A percentile compares a stretch with the other conserved stretches of the same genome.
phyloP scores from a whole-genome alignment of 2,329 filamentous ascomycete species.

The Arthroderma sp. region DNA sequence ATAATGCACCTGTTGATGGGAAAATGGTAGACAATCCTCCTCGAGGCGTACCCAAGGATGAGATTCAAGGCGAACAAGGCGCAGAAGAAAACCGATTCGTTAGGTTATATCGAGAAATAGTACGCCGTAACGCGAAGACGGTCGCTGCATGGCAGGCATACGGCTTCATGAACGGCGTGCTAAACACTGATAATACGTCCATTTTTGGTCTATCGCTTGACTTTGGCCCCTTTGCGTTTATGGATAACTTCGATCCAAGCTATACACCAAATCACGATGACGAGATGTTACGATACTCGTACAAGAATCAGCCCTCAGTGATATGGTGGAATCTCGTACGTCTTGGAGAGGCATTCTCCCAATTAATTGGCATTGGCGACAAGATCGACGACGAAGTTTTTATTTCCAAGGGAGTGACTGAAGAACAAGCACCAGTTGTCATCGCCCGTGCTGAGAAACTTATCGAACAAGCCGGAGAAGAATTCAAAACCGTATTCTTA shows the following conservation, averaged over 20 bases:
- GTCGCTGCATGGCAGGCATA: conserved; percentile 96
- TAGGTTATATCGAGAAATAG: conserved; percentile 76
- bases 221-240: conserved; percentile 93
- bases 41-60: conserved; percentile 44
- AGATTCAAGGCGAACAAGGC: conserved; percentile 55
- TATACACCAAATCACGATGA: conserved; percentile 99
- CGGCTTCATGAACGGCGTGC: conserved; percentile 96
- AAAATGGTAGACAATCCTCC: conserved; percentile 31
- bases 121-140: conserved; percentile 69
- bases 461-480: conserved; percentile 69
- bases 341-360: conserved; percentile 76
- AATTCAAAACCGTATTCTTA: conserved; percentile 79
- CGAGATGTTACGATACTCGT: conserved; percentile 71
- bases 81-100: conserved; percentile 74
- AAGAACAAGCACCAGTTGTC: conserved; percentile 57
- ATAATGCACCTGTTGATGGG: conserved; percentile 28
- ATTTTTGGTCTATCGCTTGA: conserved; percentile 81
- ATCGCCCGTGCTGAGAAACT: conserved; percentile 69
- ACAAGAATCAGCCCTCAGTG: conserved; percentile 85
- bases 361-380: conserved; percentile 67
- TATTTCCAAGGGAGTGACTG: conserved; percentile 56
- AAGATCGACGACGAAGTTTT: conserved; percentile 62
- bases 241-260: conserved; percentile 87
- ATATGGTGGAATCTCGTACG: conserved; percentile 99
- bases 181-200: conserved; percentile 97